phyloP scores from a whole-genome alignment of 768 basidiomycete species.

The Auriscalpium orientale region DNA sequence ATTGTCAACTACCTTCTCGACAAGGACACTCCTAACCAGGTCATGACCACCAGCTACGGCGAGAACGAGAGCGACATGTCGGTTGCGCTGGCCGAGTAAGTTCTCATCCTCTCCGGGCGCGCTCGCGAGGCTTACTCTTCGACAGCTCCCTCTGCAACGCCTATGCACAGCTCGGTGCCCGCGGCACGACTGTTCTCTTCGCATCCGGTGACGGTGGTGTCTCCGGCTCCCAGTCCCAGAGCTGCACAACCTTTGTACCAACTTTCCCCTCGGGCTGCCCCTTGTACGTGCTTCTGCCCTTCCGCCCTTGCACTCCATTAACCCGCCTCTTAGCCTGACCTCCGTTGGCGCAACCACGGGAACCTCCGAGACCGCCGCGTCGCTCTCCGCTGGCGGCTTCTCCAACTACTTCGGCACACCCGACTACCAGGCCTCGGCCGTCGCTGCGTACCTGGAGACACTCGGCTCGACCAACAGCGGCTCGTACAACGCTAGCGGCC shows the following conservation, averaged over 20 bases:
- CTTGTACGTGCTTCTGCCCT: conserved; percentile 17
- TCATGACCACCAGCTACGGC: conserved; percentile 17
- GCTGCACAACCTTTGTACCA: conserved; percentile 25
- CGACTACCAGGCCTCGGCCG: conserved; percentile 18
- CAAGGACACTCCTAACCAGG: conserved; percentile 10
- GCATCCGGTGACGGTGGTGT: conserved; percentile 32
- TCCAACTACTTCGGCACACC: conserved; percentile 22
- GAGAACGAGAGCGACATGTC: conserved; percentile 7
- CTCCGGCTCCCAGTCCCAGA: conserved; percentile 19
- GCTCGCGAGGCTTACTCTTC: background rate
- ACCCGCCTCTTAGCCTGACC: background rate
- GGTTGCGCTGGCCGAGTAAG: background rate
- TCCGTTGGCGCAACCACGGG: conserved; percentile 1
- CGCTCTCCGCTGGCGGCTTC: conserved; percentile 24
- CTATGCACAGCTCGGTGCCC: conserved; percentile 29
- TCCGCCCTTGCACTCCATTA: background rate
- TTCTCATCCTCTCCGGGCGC: background rate
- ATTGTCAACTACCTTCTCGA: conserved; percentile 13
- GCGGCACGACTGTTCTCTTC: conserved; percentile 29
- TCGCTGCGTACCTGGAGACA: background rate
- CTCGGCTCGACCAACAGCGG: background rate
- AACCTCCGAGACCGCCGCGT: conserved; percentile 13
- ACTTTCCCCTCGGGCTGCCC: conserved; percentile 30
- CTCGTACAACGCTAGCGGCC: background rate
- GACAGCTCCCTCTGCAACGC: conserved; percentile 27